Evolutionary conservation across 495 filamentous ascomycete genomes (phyloP), one percentile per base, ranked within the genome.

Genomic region (Glonium stellatum): DNA sequence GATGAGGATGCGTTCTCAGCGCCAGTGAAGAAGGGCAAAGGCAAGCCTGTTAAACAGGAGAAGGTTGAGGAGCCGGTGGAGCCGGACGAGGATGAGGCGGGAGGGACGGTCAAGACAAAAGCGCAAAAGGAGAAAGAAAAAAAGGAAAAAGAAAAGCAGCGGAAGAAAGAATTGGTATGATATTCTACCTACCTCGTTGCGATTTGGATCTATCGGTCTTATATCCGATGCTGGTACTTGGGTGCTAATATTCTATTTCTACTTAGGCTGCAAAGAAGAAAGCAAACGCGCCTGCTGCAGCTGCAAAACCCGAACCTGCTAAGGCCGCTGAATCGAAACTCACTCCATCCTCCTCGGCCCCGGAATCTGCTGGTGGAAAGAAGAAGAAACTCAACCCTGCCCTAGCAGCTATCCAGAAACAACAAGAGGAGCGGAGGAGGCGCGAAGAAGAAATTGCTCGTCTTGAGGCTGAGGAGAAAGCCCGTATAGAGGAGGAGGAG

Each of bases 121-220:
- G 96, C 96, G 74, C 88, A 92, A 69, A 97, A 97, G 78, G 91
- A 97, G 75, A 91, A 86, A 77, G 90, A 92, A 73, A 93, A 88
- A 77, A 92, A 88, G 72, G 92, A 95, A 77, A 84, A 87, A 55
- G 89, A 95, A 76, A 92, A 96, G 84, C 87, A 89, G 76, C 80
- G 88, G 60, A 96, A 92, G 78, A 95, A 86, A 85, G 89, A 92
- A 74, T 85, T 92, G 71, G 75, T 75, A 67, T 59, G 80, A 62
- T 31, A 2, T 23, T 9, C 9, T 41, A 52, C 42, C 25, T 41
- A 12, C 4, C 49, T 5, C 13, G 27, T 6, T 31, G 27, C 2
- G 23, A 1, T 52, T 22, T 65, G 9, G 27, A 31, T 31, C 2
- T 31, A 31, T 31, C 3, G 27, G 27, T 31, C 27, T 31, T 44